Percentiles rank a stretch among this genome's conserved stretches.
phyloP scores from a whole-genome alignment of 768 basidiomycete species.

The Russula foetens region DNA sequence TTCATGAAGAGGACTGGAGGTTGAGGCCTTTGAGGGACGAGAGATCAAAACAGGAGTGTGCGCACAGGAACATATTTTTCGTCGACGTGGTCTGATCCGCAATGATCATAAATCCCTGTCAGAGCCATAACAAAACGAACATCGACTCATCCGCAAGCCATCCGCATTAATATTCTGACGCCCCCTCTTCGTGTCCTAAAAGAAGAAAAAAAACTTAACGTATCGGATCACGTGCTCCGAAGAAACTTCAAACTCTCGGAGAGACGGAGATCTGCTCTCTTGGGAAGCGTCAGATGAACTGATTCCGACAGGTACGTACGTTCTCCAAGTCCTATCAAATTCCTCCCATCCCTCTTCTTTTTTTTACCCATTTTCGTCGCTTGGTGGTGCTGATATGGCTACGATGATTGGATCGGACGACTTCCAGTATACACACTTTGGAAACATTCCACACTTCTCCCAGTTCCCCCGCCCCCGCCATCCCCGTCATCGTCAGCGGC shows the following conservation, averaged over 20 bases:
- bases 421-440: conserved; percentile 63
- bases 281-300: conserved; percentile 61
- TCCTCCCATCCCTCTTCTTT: neutral
- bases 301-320: conserved; percentile 61
- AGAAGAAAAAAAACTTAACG: no score
- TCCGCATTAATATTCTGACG: no score
- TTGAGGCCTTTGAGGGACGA: no score
- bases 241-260: conserved; percentile 51
- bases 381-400: neutral
- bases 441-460: conserved; percentile 62
- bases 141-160: no score
- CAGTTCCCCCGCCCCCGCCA: conserved; percentile 58
- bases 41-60: no score
- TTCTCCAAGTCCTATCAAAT: neutral
- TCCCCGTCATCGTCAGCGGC: conserved; percentile 65
- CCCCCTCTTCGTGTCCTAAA: no score
- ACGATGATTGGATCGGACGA: neutral
- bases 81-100: no score
- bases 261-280: conserved; percentile 64
- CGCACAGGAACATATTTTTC: no score
- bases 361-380: neutral
- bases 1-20: no score
- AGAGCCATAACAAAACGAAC: no score
- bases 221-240: no score
- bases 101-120: no score